Conservation (phyloP, 768 basidiomycete genomes). For the Sistotremastrum niveocremeum region DNA sequence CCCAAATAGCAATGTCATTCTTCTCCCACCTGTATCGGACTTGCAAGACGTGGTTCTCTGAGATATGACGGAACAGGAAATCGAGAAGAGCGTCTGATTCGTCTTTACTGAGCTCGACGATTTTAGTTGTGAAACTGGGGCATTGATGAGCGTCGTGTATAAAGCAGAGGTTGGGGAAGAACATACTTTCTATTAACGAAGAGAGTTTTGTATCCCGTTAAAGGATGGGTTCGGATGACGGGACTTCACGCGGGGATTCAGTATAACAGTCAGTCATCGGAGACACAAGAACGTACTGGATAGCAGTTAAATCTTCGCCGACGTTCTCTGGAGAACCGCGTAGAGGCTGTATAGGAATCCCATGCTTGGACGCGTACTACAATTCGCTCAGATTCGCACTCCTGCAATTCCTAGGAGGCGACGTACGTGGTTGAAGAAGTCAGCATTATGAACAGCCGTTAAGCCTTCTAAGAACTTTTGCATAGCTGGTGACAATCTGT, state of each 20-base stretch:
- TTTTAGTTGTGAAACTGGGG: conserved; percentile 38
- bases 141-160: too few relatives aligned
- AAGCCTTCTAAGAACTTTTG: conserved; percentile 43
- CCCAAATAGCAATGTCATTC: conserved; percentile 49
- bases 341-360: conserved; percentile 21
- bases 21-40: conserved; percentile 37
- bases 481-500: conserved; percentile 42
- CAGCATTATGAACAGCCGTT: conserved; percentile 39
- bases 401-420: background rate
- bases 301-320: conserved; percentile 31
- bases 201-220: conserved; percentile 44
- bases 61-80: conserved; percentile 34
- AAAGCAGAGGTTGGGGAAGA: background rate
- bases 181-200: conserved; percentile 40
- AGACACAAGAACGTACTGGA: conserved; percentile 26
- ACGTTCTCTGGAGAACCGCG: conserved; percentile 43
- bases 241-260: conserved; percentile 12
- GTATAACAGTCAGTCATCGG: too few relatives aligned
- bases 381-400: background rate
- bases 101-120: conserved; percentile 37
- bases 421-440: conserved; percentile 26
- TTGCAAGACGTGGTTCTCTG: conserved; percentile 48
- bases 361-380: conserved; percentile 20
- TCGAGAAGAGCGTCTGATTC: conserved; percentile 38
- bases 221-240: conserved; percentile 42